Base-by-base conservation (phyloP, 2,329 filamentous ascomycete genomes). In the Neopestalotiopsis sp. region DNA sequence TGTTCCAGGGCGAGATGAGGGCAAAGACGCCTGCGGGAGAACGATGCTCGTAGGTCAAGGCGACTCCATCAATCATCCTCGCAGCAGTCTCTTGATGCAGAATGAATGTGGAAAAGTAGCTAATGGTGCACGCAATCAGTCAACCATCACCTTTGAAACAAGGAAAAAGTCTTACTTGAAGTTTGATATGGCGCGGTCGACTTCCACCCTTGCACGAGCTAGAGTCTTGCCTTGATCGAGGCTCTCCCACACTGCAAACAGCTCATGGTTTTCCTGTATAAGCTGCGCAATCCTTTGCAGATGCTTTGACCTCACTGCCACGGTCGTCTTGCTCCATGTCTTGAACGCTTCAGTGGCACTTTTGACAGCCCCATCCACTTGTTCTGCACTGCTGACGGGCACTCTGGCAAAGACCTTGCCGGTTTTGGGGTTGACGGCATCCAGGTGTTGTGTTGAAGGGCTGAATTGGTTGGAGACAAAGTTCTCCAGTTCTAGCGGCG, bases 141-240 rank as follows among this genome's bases (percentile, higher is more conserved):
- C 24, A 10, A 1, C 24, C 24, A 1, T 3, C 3, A 6, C 10
- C 6, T 1, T 0, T 28, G 24, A 28, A 12, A 59, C 17, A 4
- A 14, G 12, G 4, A 59, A 32, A 24, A 3, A 61, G 12, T 69
- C 76, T 68, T 67, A 79, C 77, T 73, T 73, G 66, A 80, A 80
- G 67, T 80, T 79, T 1, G 78, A 75, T 13, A 79, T 73, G 1
- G 78, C 78, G 30, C 78, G 70, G 65, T 79, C 78, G 7, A 79
- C 74, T 68, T 80, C 78, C 20, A 79, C 67, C 42, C 78, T 72
- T 2, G 78, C 78, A 28, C 78, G 70, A 34, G 75, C 76, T 24
- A 80, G 68, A 49, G 76, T 79, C 72, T 80, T 80, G 10, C 78
- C 78, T 68, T 80, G 78, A 67, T 80, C 78, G 32, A 79, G 76